A percentile compares a stretch with the other conserved stretches of the same genome.
Conservation (phyloP, 495 filamentous ascomycete species). For the Penicillium taxi region DNA sequence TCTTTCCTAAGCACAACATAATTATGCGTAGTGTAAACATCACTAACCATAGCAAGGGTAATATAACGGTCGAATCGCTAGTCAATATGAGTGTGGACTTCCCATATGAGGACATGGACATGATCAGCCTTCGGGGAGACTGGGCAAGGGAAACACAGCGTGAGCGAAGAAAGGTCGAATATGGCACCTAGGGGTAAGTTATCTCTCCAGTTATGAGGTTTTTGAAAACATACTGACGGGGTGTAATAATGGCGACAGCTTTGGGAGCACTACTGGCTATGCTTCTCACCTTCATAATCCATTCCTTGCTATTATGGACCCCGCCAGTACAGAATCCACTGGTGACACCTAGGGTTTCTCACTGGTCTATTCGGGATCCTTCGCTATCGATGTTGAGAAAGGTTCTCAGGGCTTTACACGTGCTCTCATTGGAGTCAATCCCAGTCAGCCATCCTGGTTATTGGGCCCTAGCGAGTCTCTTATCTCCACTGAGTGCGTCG, state of each 20-base stretch:
- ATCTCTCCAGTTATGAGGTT: too few relatives aligned
- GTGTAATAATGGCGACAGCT: too few relatives aligned
- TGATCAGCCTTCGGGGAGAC: slow-evolving; percentile 45
- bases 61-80: slow-evolving; percentile 40
- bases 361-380: slow-evolving; percentile 47
- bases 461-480: slow-evolving; percentile 40
- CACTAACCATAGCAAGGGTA: slow-evolving; percentile 40
- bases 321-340: slow-evolving; percentile 43
- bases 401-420: slow-evolving; percentile 47
- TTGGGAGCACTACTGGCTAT: slow-evolving; percentile 45
- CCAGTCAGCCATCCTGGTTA: slow-evolving; percentile 41
- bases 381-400: slow-evolving; percentile 44
- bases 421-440: slow-evolving; percentile 44
- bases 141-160: slow-evolving; percentile 45
- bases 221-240: too few relatives aligned
- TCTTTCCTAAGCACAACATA: slow-evolving; percentile 46
- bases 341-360: slow-evolving; percentile 50
- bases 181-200: slow-evolving; percentile 28
- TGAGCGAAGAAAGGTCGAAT: slow-evolving; percentile 27
- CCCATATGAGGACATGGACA: slow-evolving; percentile 46
- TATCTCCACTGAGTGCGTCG: slow-evolving; percentile 45
- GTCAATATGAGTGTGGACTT: slow-evolving; percentile 47
- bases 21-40: slow-evolving; percentile 45
- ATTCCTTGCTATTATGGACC: slow-evolving; percentile 43
- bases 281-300: slow-evolving; percentile 49